These are phyloP conservation scores for Solanum virginianum DNA, from an alignment of 257 asterid species.

Conservation along the genomic window DNA sequence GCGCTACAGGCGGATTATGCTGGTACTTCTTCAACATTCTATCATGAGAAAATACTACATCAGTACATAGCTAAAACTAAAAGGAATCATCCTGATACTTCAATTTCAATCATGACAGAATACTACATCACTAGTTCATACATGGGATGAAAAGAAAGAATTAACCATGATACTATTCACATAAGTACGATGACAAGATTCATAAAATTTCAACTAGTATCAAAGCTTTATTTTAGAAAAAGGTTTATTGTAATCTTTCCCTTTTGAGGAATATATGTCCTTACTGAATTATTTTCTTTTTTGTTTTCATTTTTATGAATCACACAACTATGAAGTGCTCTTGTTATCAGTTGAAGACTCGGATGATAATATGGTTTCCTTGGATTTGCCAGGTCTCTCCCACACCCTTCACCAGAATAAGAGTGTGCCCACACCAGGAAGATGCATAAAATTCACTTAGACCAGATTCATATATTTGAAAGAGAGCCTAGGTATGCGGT, in stretches of 20 bases:
- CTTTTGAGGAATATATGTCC: background rate
- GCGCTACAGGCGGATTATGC: constrained; percentile 25
- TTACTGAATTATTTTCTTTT: background rate
- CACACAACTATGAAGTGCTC: background rate
- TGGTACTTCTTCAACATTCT: constrained; percentile 48
- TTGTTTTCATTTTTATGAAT: background rate
- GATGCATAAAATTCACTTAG: background rate
- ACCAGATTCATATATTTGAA: background rate
- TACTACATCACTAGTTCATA: background rate
- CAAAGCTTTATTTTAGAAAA: background rate
- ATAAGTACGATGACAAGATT: background rate
- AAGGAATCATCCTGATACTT: background rate
- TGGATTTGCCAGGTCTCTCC: background rate
- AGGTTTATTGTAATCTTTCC: background rate
- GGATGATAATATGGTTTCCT: background rate
- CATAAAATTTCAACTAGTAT: background rate
- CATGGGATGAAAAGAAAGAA: background rate
- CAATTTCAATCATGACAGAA: constrained; percentile 21
- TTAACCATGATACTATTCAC: background rate
- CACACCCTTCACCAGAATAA: background rate
- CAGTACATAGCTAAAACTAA: background rate
- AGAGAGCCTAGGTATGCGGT: background rate
- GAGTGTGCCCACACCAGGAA: background rate
- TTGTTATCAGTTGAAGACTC: background rate
- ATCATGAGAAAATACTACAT: constrained; percentile 2